Evolutionary conservation across 257 asterid genomes (phyloP), one percentile per base, ranked within the genome.

Genomic region (Solanum habrochaites): DNA sequence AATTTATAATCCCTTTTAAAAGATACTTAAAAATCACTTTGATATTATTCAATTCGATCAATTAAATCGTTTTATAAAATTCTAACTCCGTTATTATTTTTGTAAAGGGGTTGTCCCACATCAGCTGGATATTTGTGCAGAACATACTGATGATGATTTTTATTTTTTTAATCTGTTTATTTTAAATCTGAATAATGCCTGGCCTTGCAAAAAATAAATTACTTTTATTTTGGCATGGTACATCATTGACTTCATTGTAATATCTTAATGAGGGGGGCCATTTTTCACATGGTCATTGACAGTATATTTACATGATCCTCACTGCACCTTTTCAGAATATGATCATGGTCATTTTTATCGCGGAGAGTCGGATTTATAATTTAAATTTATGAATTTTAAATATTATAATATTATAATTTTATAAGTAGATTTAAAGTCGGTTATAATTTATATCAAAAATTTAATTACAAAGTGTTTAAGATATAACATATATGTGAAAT

Each of bases 241-340:
- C 20, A 81, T 49, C n/a, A 81, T 81, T 78, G 42, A 78, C 27
- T 37, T 37, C 37, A 72, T 81, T 4, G 85, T 18, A 7, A 32
- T 42, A 81, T 81, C 29, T 29, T 69, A 49, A 80, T 37, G 85
- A 49, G 85, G 85, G 85, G 85, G 85, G 85, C 85, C 85, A 80
- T 47, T 80, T 80, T 29, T 49, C 85, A 81, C 85, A 81, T 49
- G 85, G 69, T 81, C 69, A 49, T 81, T 81, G 85, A 49, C 85
- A 81, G 85, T 47, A 42, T 75, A 75, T 42, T 23, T 75, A 74
- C n/a, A 70, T 72, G 5, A 72, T 37, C 29, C 74, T 23, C 29
- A 72, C 47, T 72, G 81, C 40, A 42, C 35, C 35, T 77, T n/a
- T 77, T n/a, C 60, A 43, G 83, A 43, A 15, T 20, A 43, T 43